These are phyloP conservation scores for Arabidopsis suecica DNA, from an alignment of 345 rosid genomes.

Conservation along the genomic window DNA sequence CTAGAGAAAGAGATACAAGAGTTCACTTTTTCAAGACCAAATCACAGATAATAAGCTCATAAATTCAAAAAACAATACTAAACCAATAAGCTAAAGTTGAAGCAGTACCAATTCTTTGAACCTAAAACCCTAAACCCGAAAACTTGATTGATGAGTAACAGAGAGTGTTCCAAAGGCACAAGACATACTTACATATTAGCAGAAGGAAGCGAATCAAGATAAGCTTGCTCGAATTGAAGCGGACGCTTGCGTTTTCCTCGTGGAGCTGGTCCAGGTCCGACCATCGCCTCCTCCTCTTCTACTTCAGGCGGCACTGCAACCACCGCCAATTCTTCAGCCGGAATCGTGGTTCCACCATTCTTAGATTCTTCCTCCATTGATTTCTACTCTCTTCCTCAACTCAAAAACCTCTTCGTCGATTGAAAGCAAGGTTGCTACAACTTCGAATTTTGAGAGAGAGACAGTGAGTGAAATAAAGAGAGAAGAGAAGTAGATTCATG, in stretches of 20 bases:
- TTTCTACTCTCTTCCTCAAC: constrained; percentile 10
- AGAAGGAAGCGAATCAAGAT: constrained; percentile 85
- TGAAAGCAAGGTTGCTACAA: constrained; percentile 27
- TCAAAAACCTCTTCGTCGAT: not conserved
- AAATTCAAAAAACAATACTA: not conserved
- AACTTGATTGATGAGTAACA: not conserved
- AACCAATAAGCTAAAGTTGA: not conserved
- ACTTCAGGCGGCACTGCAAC: constrained; percentile 32
- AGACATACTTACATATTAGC: constrained; percentile 68
- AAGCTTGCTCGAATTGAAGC: constrained; percentile 92
- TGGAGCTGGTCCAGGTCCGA: constrained; percentile 88
- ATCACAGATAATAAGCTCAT: not conserved
- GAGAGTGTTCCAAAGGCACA: not conserved
- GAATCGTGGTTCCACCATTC: constrained; percentile 50
- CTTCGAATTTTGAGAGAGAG: constrained; percentile 10
- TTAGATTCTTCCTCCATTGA: constrained; percentile 60
- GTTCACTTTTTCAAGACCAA: not conserved
- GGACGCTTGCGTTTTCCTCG: constrained; percentile 81
- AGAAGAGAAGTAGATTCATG: not conserved
- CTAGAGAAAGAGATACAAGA: constrained; percentile 41
- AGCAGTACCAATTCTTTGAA: not conserved
- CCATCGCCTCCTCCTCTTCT: constrained; percentile 54
- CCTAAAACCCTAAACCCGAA: constrained; percentile 33
- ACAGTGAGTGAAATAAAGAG: not conserved
- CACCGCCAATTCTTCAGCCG: constrained; percentile 31